Evolutionary conservation across 2,329 filamentous ascomycete genomes (phyloP).

Genomic region (Lachnellula arida): DNA sequence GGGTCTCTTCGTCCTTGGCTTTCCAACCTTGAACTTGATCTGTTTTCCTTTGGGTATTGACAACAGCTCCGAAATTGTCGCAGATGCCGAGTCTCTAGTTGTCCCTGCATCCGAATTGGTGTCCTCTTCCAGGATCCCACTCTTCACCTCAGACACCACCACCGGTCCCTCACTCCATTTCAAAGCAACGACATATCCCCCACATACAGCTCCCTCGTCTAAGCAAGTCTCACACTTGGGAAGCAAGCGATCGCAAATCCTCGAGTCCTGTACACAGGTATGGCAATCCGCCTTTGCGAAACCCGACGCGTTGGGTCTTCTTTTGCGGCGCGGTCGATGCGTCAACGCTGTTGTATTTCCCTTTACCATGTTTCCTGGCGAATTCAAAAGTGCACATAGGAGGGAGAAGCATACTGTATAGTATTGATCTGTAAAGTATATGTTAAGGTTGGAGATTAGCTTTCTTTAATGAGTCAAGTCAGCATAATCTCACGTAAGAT

Average conservation of each 20-base stretch:
- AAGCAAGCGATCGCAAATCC: neutral
- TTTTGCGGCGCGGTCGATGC: neutral
- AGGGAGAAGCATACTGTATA: no score
- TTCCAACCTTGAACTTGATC: neutral
- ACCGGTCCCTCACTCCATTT: neutral
- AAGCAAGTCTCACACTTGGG: neutral
- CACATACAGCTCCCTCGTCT: neutral
- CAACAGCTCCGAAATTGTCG: neutral
- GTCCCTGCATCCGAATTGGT: neutral
- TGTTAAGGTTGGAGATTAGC: no score
- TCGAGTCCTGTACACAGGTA: neutral
- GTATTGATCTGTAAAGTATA: no score
- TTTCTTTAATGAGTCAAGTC: no score
- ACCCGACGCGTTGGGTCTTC: neutral
- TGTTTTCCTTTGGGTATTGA: neutral
- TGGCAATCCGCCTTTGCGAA: neutral
- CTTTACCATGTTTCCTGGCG: neutral
- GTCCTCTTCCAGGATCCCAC: neutral
- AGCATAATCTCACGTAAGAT: no score
- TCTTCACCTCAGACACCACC: neutral
- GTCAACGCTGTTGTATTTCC: neutral
- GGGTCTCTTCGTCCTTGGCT: neutral
- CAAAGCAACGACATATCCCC: neutral
- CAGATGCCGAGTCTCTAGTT: neutral
- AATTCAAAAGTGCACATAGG: no score